Conservation (phyloP, 495 filamentous ascomycete genomes). For the Penicillium silybi region DNA sequence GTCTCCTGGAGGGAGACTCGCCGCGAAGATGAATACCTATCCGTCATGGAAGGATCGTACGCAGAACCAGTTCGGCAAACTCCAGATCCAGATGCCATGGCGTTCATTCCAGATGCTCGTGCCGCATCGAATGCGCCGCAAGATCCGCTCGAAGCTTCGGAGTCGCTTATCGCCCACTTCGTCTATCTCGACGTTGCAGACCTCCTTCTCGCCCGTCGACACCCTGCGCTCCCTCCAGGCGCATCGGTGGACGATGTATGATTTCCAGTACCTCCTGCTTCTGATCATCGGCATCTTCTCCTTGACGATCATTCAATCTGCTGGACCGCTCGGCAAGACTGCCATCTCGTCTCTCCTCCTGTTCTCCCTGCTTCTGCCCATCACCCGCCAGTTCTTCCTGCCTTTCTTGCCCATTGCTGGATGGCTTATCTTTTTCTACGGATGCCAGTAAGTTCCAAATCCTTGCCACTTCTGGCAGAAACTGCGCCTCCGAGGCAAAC, state of each 20-base stretch:
- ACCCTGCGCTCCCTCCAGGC: constrained; percentile 66
- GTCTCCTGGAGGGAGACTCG: constrained; percentile 21
- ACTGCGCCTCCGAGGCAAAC: background rate
- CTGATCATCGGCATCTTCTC: constrained; percentile 74
- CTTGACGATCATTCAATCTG: constrained; percentile 70
- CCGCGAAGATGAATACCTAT: constrained; percentile 39
- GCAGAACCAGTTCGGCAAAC: constrained; percentile 45
- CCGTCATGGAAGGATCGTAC: constrained; percentile 51
- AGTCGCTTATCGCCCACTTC: constrained; percentile 66
- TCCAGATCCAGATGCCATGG: constrained; percentile 49
- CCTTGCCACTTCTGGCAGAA: background rate
- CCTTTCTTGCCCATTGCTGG: constrained; percentile 79
- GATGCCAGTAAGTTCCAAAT: constrained; percentile 68
- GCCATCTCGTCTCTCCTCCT: constrained; percentile 61
- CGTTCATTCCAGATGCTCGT: constrained; percentile 50
- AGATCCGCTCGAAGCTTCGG: constrained; percentile 69
- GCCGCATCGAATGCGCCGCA: constrained; percentile 68
- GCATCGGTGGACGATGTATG: constrained; percentile 80
- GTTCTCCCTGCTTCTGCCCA: constrained; percentile 71
- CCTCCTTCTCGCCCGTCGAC: constrained; percentile 71
- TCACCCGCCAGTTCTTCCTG: constrained; percentile 86
- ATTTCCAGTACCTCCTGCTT: constrained; percentile 78
- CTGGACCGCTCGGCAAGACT: constrained; percentile 69
- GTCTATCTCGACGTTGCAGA: constrained; percentile 71
- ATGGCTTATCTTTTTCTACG: constrained; percentile 85